Percentiles rank a stretch among this genome's conserved stretches.
Evolutionary conservation across 345 rosid genomes (phyloP).

Genomic region (Citropsis articulata): DNA sequence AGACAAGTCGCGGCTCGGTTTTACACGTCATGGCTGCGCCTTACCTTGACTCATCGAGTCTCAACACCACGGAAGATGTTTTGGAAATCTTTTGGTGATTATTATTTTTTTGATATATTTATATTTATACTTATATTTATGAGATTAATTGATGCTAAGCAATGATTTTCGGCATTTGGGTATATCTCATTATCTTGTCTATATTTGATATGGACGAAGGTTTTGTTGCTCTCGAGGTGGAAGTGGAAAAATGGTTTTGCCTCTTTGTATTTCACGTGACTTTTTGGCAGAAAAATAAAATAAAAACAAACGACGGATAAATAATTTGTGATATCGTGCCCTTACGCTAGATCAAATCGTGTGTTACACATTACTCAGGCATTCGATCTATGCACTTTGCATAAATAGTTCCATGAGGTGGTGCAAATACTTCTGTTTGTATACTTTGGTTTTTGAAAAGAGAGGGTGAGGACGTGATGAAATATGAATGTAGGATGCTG

Average conservation of each 20-base stretch:
- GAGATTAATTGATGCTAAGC: neutral
- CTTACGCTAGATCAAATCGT: too few species aligned
- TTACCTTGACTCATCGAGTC: slow-evolving; percentile 25
- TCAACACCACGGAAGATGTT: neutral
- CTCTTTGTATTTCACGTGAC: neutral
- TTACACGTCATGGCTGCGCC: slow-evolving; percentile 72
- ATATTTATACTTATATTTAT: neutral
- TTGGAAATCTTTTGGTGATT: neutral
- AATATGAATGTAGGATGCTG: too few species aligned
- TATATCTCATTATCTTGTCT: neutral
- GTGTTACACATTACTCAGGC: too few species aligned
- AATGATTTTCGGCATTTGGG: neutral
- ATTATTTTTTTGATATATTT: neutral
- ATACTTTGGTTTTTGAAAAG: too few species aligned
- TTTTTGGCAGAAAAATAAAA: neutral
- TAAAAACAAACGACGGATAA: too few species aligned
- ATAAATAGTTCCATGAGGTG: too few species aligned
- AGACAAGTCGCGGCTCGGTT: slow-evolving; percentile 69
- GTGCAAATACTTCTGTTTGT: too few species aligned
- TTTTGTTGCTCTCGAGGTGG: neutral
- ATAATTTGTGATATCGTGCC: too few species aligned
- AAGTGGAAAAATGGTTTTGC: neutral
- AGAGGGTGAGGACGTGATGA: too few species aligned
- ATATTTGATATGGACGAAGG: neutral
- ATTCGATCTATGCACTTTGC: too few species aligned